Conservation (phyloP, 495 filamentous ascomycete species). For the Lasiosphaeria miniovina region DNA sequence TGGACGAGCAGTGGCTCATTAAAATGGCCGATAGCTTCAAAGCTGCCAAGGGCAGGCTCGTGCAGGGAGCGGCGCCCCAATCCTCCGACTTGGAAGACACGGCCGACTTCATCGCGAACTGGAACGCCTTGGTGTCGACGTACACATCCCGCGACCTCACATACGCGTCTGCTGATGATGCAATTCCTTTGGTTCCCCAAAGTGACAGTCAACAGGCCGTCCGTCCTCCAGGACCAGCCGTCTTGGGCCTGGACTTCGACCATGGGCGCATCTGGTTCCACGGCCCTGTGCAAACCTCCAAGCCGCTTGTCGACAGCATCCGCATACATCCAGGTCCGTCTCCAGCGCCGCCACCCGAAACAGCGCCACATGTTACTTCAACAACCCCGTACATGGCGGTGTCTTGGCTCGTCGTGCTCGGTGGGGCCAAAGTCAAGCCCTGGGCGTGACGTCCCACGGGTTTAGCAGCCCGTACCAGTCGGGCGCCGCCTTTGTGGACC, state of each 20-base stretch:
- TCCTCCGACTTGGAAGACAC: no score
- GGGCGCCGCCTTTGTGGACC: not conserved
- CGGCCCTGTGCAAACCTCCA: not conserved
- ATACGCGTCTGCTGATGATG: not conserved
- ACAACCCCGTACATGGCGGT: no score
- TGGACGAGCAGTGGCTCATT: slow-evolving; percentile 3
- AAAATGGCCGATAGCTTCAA: not conserved
- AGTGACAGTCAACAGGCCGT: not conserved
- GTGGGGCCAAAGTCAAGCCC: not conserved
- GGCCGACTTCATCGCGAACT: not conserved
- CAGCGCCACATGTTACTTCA: no score
- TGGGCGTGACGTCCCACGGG: not conserved
- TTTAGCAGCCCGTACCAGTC: not conserved
- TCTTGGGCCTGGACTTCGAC: not conserved
- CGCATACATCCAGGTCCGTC: not conserved
- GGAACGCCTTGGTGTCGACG: not conserved
- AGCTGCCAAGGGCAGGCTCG: no score
- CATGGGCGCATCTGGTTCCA: not conserved
- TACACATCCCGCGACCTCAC: slow-evolving; percentile 5
- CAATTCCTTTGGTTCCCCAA: not conserved
- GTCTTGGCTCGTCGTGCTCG: not conserved
- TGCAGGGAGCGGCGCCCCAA: no score
- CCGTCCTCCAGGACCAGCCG: not conserved
- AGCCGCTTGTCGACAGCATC: no score
- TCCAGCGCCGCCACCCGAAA: no score